Conservation (phyloP, 441 rosid species). For the Aquilaria agallochum region DNA sequence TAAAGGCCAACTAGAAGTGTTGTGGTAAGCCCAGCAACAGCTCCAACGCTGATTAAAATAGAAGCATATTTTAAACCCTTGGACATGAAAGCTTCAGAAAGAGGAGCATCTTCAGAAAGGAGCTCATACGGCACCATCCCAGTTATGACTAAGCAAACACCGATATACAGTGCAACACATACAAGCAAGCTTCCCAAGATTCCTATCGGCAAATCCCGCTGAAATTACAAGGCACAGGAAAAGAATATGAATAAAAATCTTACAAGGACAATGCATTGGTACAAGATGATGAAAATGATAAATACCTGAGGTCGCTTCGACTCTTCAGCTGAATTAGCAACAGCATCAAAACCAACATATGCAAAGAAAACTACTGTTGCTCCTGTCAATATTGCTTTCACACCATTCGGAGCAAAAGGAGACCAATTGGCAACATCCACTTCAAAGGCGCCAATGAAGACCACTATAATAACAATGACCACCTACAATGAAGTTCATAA, state of each 20-base stretch:
- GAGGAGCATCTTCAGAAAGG: constrained; percentile 90
- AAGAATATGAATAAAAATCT: constrained; percentile 9
- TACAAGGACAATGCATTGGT: constrained; percentile 7
- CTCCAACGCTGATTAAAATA: constrained; percentile 80
- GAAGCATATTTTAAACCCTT: constrained; percentile 88
- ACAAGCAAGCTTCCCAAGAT: constrained; percentile 89
- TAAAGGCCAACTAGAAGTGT: constrained; percentile 85
- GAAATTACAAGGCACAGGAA: constrained; percentile 19
- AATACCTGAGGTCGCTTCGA: constrained; percentile 83
- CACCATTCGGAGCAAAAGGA: constrained; percentile 89
- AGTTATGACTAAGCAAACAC: constrained; percentile 86
- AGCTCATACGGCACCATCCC: constrained; percentile 86
- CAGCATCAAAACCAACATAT: constrained; percentile 99
- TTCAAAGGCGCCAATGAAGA: constrained; percentile 77
- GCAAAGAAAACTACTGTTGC: constrained; percentile 96
- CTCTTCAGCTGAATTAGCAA: constrained; percentile 97
- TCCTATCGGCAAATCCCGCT: constrained; percentile 89
- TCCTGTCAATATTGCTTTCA: constrained; percentile 75
- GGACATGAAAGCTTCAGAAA: constrained; percentile 77
- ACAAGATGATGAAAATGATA: constrained; percentile 10
- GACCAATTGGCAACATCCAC: constrained; percentile 91
- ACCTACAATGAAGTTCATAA: constrained; percentile 41
- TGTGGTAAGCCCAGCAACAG: constrained; percentile 97
- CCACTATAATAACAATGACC: constrained; percentile 71
- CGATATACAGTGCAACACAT: constrained; percentile 69